phyloP scores from a whole-genome alignment of 148 eudicot genomes.

The Diospyros lotus region DNA sequence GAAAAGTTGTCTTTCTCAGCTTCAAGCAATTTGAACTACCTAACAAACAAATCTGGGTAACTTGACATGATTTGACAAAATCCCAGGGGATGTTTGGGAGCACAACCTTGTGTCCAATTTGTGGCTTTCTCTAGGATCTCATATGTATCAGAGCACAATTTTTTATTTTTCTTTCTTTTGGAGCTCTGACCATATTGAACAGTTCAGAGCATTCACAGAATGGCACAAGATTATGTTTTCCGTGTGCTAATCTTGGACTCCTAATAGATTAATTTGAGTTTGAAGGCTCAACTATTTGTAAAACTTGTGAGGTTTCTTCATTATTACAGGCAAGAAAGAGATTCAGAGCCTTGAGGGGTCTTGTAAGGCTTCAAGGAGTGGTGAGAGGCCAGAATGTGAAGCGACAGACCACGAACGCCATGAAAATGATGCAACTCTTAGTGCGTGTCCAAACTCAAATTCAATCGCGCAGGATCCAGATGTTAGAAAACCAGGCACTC shows the following conservation, averaged over 20 bases:
- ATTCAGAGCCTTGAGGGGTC: constrained; percentile 71
- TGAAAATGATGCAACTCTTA: constrained; percentile 87
- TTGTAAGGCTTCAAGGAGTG: constrained; percentile 87
- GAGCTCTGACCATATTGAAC: neutral
- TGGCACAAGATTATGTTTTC: neutral
- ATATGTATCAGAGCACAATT: neutral
- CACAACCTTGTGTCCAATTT: too few species aligned
- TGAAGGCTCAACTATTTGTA: neutral
- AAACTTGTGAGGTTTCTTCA: neutral
- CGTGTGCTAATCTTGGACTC: neutral
- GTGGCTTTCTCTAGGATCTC: neutral
- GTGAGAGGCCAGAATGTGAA: constrained; percentile 84
- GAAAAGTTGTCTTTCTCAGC: neutral
- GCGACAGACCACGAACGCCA: constrained; percentile 79
- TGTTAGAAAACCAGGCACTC: constrained; percentile 75
- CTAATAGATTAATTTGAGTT: neutral
- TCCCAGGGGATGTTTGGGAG: too few species aligned
- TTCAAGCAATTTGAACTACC: neutral
- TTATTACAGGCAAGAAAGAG: constrained; percentile 75
- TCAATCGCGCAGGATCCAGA: constrained; percentile 80
- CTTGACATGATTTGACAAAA: neutral
- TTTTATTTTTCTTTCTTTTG: neutral
- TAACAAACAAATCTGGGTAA: neutral
- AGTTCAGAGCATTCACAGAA: neutral
- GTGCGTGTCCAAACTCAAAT: constrained; percentile 93